phyloP scores from a whole-genome alignment of 306 rosid genomes.

The Benincasa hispida region DNA sequence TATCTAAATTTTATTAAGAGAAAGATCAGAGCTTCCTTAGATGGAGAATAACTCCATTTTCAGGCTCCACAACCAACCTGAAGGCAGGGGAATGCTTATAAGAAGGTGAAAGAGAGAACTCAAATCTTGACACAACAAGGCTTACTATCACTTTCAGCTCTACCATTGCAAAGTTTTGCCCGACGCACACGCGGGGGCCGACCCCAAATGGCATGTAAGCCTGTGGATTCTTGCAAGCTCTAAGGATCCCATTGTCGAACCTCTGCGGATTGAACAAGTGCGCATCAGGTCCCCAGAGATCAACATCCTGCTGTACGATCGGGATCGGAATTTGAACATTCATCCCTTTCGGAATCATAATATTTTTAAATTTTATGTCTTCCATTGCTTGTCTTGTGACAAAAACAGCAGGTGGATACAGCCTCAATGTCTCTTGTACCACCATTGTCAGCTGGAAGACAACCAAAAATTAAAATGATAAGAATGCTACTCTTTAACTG shows the following conservation, averaged over 20 bases:
- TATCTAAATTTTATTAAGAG: neutral
- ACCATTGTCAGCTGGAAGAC: conserved; percentile 49
- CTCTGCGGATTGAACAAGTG: conserved; percentile 49
- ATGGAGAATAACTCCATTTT: conserved; percentile 14
- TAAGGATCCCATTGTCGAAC: conserved; percentile 33
- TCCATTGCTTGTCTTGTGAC: conserved; percentile 24
- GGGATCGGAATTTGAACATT: conserved; percentile 40
- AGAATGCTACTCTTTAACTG: neutral
- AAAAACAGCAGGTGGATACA: conserved; percentile 36
- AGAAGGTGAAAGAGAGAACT: conserved; percentile 15
- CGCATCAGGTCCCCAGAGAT: conserved; percentile 48
- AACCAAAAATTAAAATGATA: neutral
- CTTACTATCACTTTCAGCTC: conserved; percentile 43
- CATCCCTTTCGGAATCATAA: conserved; percentile 43
- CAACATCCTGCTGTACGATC: conserved; percentile 32
- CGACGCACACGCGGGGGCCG: conserved; percentile 43
- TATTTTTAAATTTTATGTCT: conserved; percentile 30
- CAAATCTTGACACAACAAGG: conserved; percentile 16
- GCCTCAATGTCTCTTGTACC: conserved; percentile 56
- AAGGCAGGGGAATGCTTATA: conserved; percentile 22
- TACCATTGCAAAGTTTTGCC: conserved; percentile 42
- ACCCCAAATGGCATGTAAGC: conserved; percentile 49
- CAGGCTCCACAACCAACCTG: conserved; percentile 14
- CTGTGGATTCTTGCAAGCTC: conserved; percentile 41
- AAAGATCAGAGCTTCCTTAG: neutral